Evolutionary conservation across 208 protist genomes (phyloP), one percentile per base, ranked within the genome.

Genomic region (Naegleria gruberi): DNA sequence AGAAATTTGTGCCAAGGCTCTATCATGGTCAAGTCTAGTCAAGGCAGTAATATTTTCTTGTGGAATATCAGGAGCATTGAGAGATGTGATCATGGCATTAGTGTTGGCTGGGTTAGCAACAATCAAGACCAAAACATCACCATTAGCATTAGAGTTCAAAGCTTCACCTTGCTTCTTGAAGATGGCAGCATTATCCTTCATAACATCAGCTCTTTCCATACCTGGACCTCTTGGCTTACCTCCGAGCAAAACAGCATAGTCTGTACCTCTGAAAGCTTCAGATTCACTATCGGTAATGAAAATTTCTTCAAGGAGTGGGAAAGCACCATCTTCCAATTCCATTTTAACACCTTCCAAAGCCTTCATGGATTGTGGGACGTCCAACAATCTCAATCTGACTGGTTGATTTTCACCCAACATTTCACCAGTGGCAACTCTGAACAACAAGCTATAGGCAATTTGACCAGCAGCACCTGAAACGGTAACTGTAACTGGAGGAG

Each of bases 81-180:
- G 90, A 42, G 95, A 91, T n/a, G 98, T 96, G 87, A 99, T 96
- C 30, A 98, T 92, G 0, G 96, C 95, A 92, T 99, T 99, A 41
- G 98, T 99, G 93, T 99, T 99, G 44, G 98, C 98, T 26, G 98
- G 98, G 91, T 99, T 99, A 86, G 97, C 97, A 0, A 99, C 97
- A 40, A 99, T 97, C 7, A 98, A 89, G 10, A 97, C 94, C 55
- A 92, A 93, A 90, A 97, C 96, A 88, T 95, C 90, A 45, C 93
- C 91, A 4, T 91, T 91, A 34, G 97, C 97, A 83, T 97, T 94
- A 41, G 96, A 93, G 77, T 95, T 95, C 19, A 99, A 89, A 19
- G 95, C 84, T 42, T 93, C 94, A 44, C 98, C 98, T 91, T 98
- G 97, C 88, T 91, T 95, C 41, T 93, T 94, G 94, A 99, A 99